phyloP scores from a whole-genome alignment of 2,329 filamentous ascomycete genomes.

The Elsinoe fawcettii region DNA sequence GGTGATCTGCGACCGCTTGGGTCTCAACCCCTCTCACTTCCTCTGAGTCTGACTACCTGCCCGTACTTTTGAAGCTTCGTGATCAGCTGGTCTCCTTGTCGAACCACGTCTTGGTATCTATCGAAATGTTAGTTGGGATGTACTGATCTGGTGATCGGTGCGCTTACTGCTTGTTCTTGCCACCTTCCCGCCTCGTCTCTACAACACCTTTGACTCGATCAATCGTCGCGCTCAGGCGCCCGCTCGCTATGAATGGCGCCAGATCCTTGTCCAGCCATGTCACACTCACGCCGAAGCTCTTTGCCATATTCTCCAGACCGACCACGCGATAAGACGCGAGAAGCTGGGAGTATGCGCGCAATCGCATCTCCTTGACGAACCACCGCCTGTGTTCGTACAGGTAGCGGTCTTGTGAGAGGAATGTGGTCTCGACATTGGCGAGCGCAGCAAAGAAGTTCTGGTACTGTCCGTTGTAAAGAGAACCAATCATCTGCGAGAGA shows the following conservation, averaged over 20 bases:
- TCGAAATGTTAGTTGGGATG: not conserved
- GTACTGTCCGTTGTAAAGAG: slow-evolving; percentile 90
- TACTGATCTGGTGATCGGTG: not conserved
- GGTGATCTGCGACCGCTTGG: not conserved
- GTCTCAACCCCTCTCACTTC: slow-evolving; percentile 75
- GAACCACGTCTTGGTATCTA: slow-evolving; percentile 85
- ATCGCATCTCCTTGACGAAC: slow-evolving; percentile 97
- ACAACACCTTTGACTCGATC: slow-evolving; percentile 95
- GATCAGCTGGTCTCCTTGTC: slow-evolving; percentile 94
- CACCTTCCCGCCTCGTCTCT: slow-evolving; percentile 93
- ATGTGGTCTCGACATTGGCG: slow-evolving; percentile 83
- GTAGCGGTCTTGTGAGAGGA: slow-evolving; percentile 90
- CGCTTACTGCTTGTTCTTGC: slow-evolving; percentile 88
- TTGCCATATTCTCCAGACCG: slow-evolving; percentile 93
- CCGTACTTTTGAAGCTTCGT: slow-evolving; percentile 99
- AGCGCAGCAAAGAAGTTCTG: slow-evolving; percentile 87
- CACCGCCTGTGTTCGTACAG: slow-evolving; percentile 91
- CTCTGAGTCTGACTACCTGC: slow-evolving; percentile 85
- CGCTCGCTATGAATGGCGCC: slow-evolving; percentile 91
- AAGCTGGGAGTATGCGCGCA: slow-evolving; percentile 92
- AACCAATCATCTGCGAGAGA: slow-evolving; percentile 78
- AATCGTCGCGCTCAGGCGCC: slow-evolving; percentile 92
- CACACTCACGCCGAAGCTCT: slow-evolving; percentile 91
- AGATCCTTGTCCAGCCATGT: slow-evolving; percentile 94
- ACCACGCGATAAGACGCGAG: slow-evolving; percentile 96